phyloP scores from a whole-genome alignment of 805 yeast species.

The Yamadazyma tumulicola region DNA sequence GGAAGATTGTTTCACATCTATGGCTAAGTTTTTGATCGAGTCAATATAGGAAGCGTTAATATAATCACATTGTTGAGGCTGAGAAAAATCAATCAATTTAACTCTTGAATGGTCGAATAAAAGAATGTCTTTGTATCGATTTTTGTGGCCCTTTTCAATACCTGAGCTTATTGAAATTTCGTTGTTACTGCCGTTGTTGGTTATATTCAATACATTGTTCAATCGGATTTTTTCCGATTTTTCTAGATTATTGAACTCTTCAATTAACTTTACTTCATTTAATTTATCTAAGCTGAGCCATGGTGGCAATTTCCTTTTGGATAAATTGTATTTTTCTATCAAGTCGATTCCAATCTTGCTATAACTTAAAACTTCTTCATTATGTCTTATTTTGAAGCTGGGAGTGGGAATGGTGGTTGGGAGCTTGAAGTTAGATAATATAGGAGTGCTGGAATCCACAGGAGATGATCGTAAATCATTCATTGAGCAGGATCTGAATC shows the following conservation, averaged over 20 bases:
- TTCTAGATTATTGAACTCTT: conserved; percentile 62
- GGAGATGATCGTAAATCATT: conserved; percentile 15
- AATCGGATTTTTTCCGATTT: conserved; percentile 65
- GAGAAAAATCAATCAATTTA: conserved; percentile 32
- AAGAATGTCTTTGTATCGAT: conserved; percentile 84
- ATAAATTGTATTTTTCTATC: conserved; percentile 9
- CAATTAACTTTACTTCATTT: conserved; percentile 2
- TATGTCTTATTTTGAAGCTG: conserved; percentile 42
- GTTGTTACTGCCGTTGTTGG: conserved; percentile 14
- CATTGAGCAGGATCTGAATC: conserved; percentile 16
- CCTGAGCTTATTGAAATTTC: conserved; percentile 62
- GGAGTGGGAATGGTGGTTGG: conserved; percentile 28
- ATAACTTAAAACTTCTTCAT: conserved; percentile 50
- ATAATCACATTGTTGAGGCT: conserved; percentile 44
- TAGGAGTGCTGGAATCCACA: conserved; percentile 26
- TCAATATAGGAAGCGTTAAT: conserved; percentile 80
- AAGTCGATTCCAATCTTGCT: conserved; percentile 25
- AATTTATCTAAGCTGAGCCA: conserved; percentile 21
- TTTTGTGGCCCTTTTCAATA: conserved; percentile 75
- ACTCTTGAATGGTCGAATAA: conserved; percentile 88
- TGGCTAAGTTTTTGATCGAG: conserved; percentile 14
- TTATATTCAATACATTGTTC: conserved; percentile 30
- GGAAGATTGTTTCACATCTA: conserved; percentile 11
- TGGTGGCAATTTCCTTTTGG: conserved; percentile 21
- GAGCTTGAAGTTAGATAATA: conserved; percentile 50